Conservation (phyloP, 2,329 filamentous ascomycete species). For the Pseudonectria buxi region DNA sequence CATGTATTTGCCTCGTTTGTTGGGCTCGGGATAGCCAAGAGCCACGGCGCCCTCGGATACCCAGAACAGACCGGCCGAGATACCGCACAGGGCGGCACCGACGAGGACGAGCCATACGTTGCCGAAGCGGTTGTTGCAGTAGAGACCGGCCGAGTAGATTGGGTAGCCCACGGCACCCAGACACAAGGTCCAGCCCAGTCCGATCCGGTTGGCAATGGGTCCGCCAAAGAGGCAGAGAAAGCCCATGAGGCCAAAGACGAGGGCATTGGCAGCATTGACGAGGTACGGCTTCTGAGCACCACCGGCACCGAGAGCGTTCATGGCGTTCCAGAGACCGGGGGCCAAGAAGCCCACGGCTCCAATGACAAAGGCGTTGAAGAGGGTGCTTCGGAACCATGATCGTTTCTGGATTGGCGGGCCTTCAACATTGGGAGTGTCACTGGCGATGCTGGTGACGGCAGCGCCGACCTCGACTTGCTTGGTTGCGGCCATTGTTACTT, state of each 20-base stretch:
- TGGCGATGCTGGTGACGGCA: too few species aligned
- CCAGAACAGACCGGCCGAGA: constrained; percentile 32
- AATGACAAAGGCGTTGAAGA: constrained; percentile 24
- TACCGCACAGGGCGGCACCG: constrained; percentile 34
- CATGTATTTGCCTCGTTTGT: constrained; percentile 52
- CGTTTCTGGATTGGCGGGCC: too few species aligned
- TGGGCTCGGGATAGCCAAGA: constrained; percentile 59
- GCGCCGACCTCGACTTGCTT: too few species aligned
- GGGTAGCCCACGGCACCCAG: constrained; percentile 38
- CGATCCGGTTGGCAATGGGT: constrained; percentile 17
- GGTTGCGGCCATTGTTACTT: too few species aligned
- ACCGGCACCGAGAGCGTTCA: constrained; percentile 20
- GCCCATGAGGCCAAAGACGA: constrained; percentile 41
- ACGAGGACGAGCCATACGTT: constrained; percentile 38
- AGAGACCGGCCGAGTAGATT: constrained; percentile 36
- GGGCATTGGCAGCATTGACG: constrained; percentile 51
- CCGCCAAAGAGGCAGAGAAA: constrained; percentile 44
- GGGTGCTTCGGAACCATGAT: constrained; percentile 18
- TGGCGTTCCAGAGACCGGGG: constrained; percentile 23
- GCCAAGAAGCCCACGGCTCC: constrained; percentile 24
- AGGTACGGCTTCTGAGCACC: constrained; percentile 56
- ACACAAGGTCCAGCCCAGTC: constrained; percentile 30
- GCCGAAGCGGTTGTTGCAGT: constrained; percentile 38
- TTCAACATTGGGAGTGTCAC: too few species aligned
- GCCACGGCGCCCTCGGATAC: constrained; percentile 29